These are phyloP conservation scores for Cutaneotrichosporon sp. DNA, from an alignment of 1,284 basidiomycete genomes.

Conservation along the genomic window DNA sequence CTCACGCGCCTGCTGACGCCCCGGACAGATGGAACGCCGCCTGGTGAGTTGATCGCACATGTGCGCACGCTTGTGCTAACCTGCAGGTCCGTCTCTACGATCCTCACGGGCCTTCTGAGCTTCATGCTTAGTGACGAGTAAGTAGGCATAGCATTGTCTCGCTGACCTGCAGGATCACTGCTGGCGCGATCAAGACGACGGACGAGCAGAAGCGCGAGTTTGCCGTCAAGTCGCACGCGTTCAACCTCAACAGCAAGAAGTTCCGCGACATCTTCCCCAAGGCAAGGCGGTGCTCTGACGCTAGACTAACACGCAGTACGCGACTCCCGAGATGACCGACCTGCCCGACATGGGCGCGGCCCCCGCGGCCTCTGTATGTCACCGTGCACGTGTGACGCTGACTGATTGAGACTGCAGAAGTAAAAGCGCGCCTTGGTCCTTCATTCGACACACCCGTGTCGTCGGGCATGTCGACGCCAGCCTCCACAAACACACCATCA, in stretches of 20 bases:
- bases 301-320: slow-evolving; percentile 55
- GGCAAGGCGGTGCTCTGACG: slow-evolving; percentile 51
- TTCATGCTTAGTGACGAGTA: slow-evolving; percentile 92
- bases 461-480: slow-evolving; percentile 6
- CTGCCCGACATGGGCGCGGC: slow-evolving; percentile 75
- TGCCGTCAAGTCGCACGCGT: slow-evolving; percentile 72
- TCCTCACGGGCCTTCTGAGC: slow-evolving; percentile 85
- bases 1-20: slow-evolving; percentile 4
- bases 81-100: slow-evolving; percentile 49
- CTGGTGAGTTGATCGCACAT: slow-evolving; percentile 20
- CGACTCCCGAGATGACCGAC: slow-evolving; percentile 60
- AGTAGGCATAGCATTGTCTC: slow-evolving; percentile 3
- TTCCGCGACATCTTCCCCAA: slow-evolving; percentile 82
- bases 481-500: slow-evolving; percentile 2
- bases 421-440: not conserved
- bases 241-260: slow-evolving; percentile 72
- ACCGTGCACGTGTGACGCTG: not conserved
- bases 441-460: slow-evolving; percentile 9
- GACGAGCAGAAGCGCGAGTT: slow-evolving; percentile 70
- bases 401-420: slow-evolving; percentile 10
- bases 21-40: slow-evolving; percentile 45
- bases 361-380: slow-evolving; percentile 17
- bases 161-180: slow-evolving; percentile 62
- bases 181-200: slow-evolving; percentile 78
- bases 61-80: not conserved